These are phyloP conservation scores for Colletotrichum noveboracense DNA, from an alignment of 2,329 filamentous ascomycete species.

Conservation along the genomic window DNA sequence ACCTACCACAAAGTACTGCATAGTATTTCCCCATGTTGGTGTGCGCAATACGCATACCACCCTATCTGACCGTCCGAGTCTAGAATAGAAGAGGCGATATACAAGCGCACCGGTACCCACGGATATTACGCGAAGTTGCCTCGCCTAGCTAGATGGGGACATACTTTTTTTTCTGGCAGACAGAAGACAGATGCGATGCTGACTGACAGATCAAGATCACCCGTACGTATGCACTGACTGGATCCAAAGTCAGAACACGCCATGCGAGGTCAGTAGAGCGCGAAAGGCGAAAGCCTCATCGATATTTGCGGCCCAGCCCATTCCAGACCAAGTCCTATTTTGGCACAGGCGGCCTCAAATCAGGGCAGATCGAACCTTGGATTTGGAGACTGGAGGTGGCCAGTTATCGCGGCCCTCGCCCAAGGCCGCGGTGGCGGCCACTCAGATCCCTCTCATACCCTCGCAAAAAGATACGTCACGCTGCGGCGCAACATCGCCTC, in stretches of 20 bases:
- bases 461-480: slow-evolving; percentile 17
- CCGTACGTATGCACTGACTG: slow-evolving; percentile 13
- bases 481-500: slow-evolving; percentile 18
- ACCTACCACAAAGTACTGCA: not conserved
- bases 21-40: not conserved
- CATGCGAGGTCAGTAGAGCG: not conserved
- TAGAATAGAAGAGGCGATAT: slow-evolving; percentile 2
- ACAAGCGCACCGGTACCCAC: not conserved
- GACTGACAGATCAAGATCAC: slow-evolving; percentile 1
- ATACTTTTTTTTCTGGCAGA: not conserved
- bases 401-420: slow-evolving; percentile 4
- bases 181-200: not conserved
- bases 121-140: not conserved
- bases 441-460: slow-evolving; percentile 13
- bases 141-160: not conserved
- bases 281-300: not conserved
- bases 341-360: slow-evolving; percentile 23
- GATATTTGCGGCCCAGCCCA: not conserved
- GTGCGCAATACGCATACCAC: not conserved
- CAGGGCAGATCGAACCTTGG: slow-evolving; percentile 16
- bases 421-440: slow-evolving; percentile 19
- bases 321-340: slow-evolving; percentile 6
- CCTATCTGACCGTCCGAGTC: not conserved
- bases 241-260: not conserved
- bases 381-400: slow-evolving; percentile 10